Percentiles rank a stretch among this genome's conserved stretches.
phyloP scores from a whole-genome alignment of 2,329 filamentous ascomycete species.

The Neonectria ditissima region DNA sequence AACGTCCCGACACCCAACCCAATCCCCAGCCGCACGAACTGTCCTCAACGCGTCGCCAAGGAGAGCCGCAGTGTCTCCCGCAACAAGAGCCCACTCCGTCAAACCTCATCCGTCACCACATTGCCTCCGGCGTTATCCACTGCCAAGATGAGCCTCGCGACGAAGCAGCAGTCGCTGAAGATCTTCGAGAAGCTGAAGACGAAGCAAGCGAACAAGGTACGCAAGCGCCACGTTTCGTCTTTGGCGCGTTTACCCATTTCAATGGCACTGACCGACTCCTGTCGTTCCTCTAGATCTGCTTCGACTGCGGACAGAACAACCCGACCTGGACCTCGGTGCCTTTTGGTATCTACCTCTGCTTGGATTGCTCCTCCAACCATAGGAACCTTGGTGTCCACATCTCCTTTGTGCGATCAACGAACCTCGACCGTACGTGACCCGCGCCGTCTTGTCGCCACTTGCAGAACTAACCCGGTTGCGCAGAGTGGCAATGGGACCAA shows the following conservation, averaged over 20 bases:
- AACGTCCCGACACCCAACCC: constrained; percentile 41
- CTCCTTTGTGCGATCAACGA: constrained; percentile 97
- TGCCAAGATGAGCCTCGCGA: constrained; percentile 76
- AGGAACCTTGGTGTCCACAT: constrained; percentile 98
- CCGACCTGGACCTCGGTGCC: constrained; percentile 98
- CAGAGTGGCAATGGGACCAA: constrained; percentile 99
- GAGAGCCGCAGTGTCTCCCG: constrained; percentile 16
- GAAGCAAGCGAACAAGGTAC: constrained; percentile 94
- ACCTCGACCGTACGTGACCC: constrained; percentile 86
- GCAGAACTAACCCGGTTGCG: constrained; percentile 32
- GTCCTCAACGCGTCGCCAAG: constrained; percentile 35
- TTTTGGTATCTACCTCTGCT: constrained; percentile 96
- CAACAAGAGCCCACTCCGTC: constrained; percentile 6
- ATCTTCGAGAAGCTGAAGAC: constrained; percentile 98
- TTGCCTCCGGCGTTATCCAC: constrained; percentile 25
- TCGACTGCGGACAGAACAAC: constrained; percentile 97
- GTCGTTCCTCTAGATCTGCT: constrained; percentile 79
- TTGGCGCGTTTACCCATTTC: background rate
- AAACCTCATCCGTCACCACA: constrained; percentile 17
- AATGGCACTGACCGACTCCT: constrained; percentile 25
- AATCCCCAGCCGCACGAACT: constrained; percentile 34
- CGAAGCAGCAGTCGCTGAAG: constrained; percentile 94
- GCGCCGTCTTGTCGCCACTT: constrained; percentile 8
- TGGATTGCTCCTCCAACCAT: constrained; percentile 97
- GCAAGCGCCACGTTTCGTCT: constrained; percentile 36